Percentiles rank a stretch among this genome's conserved stretches.
These are phyloP conservation scores for Flaveria bidentis DNA, from an alignment of 129 eudicot genomes.

Conservation along the genomic window DNA sequence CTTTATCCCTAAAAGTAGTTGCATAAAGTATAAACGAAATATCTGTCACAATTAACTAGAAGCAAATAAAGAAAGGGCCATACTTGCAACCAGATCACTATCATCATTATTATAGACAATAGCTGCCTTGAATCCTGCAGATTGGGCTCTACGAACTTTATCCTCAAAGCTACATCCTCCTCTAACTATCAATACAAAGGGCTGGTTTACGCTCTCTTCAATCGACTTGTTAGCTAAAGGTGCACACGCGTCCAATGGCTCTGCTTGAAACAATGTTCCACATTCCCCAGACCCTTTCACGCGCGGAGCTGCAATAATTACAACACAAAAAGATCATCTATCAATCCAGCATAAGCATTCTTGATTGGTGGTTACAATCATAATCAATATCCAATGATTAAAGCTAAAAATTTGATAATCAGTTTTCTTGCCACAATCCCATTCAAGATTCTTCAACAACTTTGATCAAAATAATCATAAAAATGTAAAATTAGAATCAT, in stretches of 20 bases:
- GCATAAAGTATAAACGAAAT: background rate
- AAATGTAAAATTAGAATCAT: background rate
- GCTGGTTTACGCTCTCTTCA: constrained; percentile 32
- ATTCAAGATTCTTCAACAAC: constrained; percentile 12
- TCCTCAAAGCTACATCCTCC: constrained; percentile 96
- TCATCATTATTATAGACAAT: constrained; percentile 66
- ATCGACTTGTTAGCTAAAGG: constrained; percentile 43
- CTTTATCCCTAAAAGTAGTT: background rate
- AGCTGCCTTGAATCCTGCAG: constrained; percentile 85
- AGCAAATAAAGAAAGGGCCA: constrained; percentile 22
- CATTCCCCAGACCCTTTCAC: constrained; percentile 61
- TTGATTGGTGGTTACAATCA: background rate
- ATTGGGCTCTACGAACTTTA: constrained; percentile 83
- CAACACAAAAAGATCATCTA: background rate
- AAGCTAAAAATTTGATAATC: background rate
- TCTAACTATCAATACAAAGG: constrained; percentile 70
- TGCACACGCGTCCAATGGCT: constrained; percentile 79
- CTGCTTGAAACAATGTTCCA: constrained; percentile 68
- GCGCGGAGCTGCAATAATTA: constrained; percentile 62
- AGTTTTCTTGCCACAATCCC: background rate
- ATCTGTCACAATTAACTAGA: background rate
- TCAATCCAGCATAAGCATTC: constrained; percentile 13
- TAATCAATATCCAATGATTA: constrained; percentile 7
- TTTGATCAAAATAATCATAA: background rate
- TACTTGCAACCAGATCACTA: constrained; percentile 92